A percentile compares a stretch with the other conserved stretches of the same genome.
Evolutionary conservation across 371 early-diverging fungal species (phyloP).

Genomic region (Mortierella sp.): DNA sequence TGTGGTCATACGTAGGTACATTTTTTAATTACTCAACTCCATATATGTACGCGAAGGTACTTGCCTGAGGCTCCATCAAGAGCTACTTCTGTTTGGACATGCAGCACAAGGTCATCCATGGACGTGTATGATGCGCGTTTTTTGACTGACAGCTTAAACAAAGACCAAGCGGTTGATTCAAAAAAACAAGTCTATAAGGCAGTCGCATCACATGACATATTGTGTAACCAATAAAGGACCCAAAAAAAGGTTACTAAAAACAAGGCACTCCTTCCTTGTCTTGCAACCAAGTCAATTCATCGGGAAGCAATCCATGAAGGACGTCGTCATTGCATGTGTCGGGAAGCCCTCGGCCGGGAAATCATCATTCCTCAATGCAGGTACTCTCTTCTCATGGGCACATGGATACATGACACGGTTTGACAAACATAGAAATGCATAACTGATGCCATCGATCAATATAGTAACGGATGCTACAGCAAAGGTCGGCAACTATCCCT

Average conservation of each 20-base stretch:
- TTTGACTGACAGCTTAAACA: too few relatives aligned
- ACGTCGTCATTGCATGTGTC: constrained; percentile 79
- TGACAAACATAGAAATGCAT: not conserved
- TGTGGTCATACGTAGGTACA: not conserved
- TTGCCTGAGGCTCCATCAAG: constrained; percentile 50
- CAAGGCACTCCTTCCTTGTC: not conserved
- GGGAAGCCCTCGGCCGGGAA: constrained; percentile 86
- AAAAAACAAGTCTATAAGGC: too few relatives aligned
- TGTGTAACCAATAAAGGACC: too few relatives aligned
- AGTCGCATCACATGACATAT: too few relatives aligned
- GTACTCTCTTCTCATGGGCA: constrained; percentile 10
- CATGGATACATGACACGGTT: not conserved
- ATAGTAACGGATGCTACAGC: constrained; percentile 83
- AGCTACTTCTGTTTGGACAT: constrained; percentile 44
- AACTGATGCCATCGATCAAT: not conserved
- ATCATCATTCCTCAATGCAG: constrained; percentile 75
- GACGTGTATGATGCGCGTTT: too few relatives aligned
- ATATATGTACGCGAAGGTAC: not conserved
- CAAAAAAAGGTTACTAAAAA: not conserved
- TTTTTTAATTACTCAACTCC: not conserved
- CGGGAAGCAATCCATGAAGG: constrained; percentile 47
- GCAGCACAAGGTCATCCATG: constrained; percentile 49
- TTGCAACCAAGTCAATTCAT: not conserved
- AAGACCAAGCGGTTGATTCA: too few relatives aligned
- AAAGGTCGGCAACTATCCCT: constrained; percentile 87